Evolutionary conservation across 2,329 filamentous ascomycete genomes (phyloP), one percentile per base, ranked within the genome.

Genomic region (Ophiostoma piceae): DNA sequence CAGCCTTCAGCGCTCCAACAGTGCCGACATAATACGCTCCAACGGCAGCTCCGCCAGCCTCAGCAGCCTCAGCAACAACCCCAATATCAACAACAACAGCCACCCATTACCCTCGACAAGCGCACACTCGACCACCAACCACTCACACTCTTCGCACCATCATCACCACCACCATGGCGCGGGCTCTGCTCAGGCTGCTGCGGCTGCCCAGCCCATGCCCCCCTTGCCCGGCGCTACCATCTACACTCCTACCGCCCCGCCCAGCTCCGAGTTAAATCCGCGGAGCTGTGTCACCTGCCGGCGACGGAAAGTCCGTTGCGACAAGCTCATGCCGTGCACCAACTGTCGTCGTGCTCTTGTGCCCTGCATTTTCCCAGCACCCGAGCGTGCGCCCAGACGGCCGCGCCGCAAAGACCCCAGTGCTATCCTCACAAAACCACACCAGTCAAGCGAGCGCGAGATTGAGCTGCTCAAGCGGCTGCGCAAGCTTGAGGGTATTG

Each of bases 401-500:
- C 83, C 84, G 54, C 82, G 84, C 26, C 84, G 84, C 47, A 90
- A 89, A 76, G 85, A 90, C 65, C 86, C 87, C 6, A 89, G 90
- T 75, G 87, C 86, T 68, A 3, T 47, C 6, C 19, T 67, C 29
- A 67, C 54, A 39, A 68, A 69, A 26, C 85, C 85, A 74, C 85
- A 85, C 74, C 84, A 82, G 68, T 84, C 85, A 70, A 88, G 83
- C 75, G 85, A 88, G 76, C 82, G 87, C 65, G 87, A 90, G 77
- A 80, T 85, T 60, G 90, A 93, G 80, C 80, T 94, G 71, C 82
- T 93, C 78, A 90, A 92, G 78, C 83, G 91, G 14, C 77, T 94
- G 76, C 82, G 87, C 72, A 89, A 91, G 77, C 79, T 94, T 35
- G 91, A 94, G 77, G 89, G 89, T 64, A 91, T 94, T 37, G 91